Evolutionary conservation across 805 yeast species (phyloP), one percentile per base, ranked within the genome.

Genomic region (Ogataea philodendri): DNA sequence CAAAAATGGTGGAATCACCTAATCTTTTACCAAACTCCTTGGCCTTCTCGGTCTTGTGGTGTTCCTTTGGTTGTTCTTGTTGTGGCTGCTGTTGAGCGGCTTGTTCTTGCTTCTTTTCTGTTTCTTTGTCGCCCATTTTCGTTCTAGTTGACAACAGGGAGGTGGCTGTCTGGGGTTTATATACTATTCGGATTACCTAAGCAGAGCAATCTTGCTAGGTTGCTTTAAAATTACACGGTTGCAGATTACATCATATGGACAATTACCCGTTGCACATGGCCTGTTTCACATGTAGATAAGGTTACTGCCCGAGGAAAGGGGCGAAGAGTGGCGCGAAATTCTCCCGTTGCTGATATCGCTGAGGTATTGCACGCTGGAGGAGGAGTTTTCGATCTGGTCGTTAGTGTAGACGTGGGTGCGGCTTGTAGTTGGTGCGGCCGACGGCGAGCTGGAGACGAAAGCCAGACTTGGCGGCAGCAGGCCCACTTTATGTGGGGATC

Each of bases 1-100:
- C 97, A 48, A 87, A 90, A 31, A 89, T 76, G 22, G 94, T 89
- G n/a, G 97, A 94, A 48, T 87, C 78, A 41, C 95, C 96, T 41
- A 89, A 65, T 61, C 85, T 82, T 45, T 84, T 71, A 16, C 94
- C 94, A 48, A 85, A 76, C 52, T 72, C 80, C 58, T 74, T 74
- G 39, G 75, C 47, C n/a, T 38, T 37, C 9, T 46, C 44, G 27
- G 62, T 48, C 20, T 60, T 63, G 11, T 55, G 55, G n/a, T 55
- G 55, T 15, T 47, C 42, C 34, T 51, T 39, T 3, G 44, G 43
- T 11, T 37, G 46, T 24, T 42, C 46, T 17, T 42, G 50, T 17
- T 42, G 50, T 23, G 39, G 41, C 23, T 31, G 32, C 15, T 35
- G 34, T 18, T 34, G 23, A 27, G 28, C 29, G 14, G 28, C 44